phyloP scores from a whole-genome alignment of 768 basidiomycete species.

The Boletus rubescentipes region DNA sequence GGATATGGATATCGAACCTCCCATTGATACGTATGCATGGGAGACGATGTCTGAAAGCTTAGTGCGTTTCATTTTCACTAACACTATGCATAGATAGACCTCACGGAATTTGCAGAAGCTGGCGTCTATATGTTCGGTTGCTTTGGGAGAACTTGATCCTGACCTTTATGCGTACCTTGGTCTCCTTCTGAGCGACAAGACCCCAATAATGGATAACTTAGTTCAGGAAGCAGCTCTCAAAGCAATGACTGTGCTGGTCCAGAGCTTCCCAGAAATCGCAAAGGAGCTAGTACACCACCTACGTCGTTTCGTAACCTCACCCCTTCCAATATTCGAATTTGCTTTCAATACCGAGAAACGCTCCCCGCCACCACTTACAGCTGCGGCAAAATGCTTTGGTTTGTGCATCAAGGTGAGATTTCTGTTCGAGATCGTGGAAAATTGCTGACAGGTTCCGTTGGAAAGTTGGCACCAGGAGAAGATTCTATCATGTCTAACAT shows the following conservation, averaged over 20 bases:
- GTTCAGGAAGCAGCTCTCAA: constrained; percentile 90
- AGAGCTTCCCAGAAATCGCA: constrained; percentile 84
- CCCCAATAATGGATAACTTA: constrained; percentile 78
- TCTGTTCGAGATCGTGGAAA: not conserved
- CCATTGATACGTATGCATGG: constrained; percentile 86
- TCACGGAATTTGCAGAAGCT: constrained; percentile 59
- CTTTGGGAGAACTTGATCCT: constrained; percentile 63
- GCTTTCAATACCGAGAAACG: constrained; percentile 73
- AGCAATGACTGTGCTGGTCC: constrained; percentile 78
- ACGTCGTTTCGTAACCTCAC: constrained; percentile 85
- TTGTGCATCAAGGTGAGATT: constrained; percentile 74
- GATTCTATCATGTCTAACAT: constrained; percentile 92
- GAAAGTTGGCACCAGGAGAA: constrained; percentile 78
- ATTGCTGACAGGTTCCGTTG: constrained; percentile 5
- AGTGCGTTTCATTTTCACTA: constrained; percentile 42
- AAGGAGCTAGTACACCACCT: constrained; percentile 72
- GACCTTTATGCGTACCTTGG: constrained; percentile 69
- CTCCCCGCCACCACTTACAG: constrained; percentile 73
- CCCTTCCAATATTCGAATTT: constrained; percentile 84
- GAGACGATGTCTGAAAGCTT: constrained; percentile 91
- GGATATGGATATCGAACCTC: constrained; percentile 78
- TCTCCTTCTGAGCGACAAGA: constrained; percentile 74
- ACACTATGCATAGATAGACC: not conserved
- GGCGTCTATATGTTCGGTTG: constrained; percentile 77
- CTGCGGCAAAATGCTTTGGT: constrained; percentile 88